phyloP scores from a whole-genome alignment of 805 yeast species.

The Pichia pseudocactophila region DNA sequence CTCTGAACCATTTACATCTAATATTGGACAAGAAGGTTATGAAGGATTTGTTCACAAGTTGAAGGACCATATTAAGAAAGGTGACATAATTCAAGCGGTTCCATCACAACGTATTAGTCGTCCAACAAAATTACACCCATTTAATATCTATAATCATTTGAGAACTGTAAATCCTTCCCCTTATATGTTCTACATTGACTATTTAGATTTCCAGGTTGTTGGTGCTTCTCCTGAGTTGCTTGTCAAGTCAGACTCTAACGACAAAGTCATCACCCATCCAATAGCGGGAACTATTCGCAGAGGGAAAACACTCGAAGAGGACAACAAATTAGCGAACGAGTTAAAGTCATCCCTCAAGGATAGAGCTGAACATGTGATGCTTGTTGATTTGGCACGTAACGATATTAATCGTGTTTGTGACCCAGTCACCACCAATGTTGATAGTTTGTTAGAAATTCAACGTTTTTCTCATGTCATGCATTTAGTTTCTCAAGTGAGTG shows the following conservation, averaged over 20 bases:
- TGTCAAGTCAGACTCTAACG: conserved; percentile 67
- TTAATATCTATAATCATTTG: conserved; percentile 89
- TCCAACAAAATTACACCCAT: conserved; percentile 92
- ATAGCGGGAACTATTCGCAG: conserved; percentile 95
- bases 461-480: conserved; percentile 97
- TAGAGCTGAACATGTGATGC: conserved; percentile 97
- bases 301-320: conserved; percentile 88
- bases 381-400: conserved; percentile 94
- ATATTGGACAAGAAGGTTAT: conserved; percentile 90
- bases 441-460: conserved; percentile 80
- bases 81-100: conserved; percentile 96
- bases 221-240: conserved; percentile 97
- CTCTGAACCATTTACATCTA: conserved; percentile 68
- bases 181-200: conserved; percentile 88
- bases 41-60: conserved; percentile 69
- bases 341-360: conserved; percentile 77
- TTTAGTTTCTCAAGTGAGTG: conserved; percentile 89
- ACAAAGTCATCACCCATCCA: conserved; percentile 86
- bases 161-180: conserved; percentile 98
- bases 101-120: conserved; percentile 96
- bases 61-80: conserved; percentile 75
- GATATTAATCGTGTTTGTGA: conserved; percentile 93
- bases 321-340: conserved; percentile 68
- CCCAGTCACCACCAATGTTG: conserved; percentile 78
- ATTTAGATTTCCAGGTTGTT: conserved; percentile 83